These are phyloP conservation scores for Russula lepida DNA, from an alignment of 768 basidiomycete species.

Conservation along the genomic window DNA sequence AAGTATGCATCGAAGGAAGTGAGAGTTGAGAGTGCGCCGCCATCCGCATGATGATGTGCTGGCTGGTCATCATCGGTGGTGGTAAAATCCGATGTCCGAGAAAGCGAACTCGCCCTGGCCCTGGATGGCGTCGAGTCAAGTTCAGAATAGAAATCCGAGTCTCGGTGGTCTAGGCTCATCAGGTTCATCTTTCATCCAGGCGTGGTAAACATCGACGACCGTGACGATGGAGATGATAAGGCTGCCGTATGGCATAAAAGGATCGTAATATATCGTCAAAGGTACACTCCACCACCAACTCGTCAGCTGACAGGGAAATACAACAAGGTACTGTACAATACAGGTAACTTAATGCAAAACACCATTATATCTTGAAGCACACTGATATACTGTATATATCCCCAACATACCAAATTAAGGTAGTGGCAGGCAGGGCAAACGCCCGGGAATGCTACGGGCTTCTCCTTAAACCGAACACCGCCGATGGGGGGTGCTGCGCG, in stretches of 20 bases:
- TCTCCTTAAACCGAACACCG: background rate
- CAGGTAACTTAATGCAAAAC: background rate
- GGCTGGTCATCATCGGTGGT: slow-evolving; percentile 22
- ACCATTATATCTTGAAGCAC: background rate
- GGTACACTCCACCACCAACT: background rate
- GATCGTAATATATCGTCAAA: background rate
- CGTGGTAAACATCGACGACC: too few species aligned
- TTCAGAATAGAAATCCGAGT: slow-evolving; percentile 10
- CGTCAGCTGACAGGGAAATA: background rate
- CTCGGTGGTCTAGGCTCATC: slow-evolving; percentile 1
- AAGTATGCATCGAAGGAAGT: slow-evolving; percentile 87
- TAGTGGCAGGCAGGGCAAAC: background rate
- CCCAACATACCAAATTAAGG: background rate
- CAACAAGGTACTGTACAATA: background rate
- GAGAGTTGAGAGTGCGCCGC: slow-evolving; percentile 57
- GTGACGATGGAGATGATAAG: background rate
- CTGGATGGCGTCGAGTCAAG: slow-evolving; percentile 13
- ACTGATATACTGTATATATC: background rate
- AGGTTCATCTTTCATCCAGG: background rate
- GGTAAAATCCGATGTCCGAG: slow-evolving; percentile 22
- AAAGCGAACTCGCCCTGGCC: slow-evolving; percentile 10
- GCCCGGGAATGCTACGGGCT: background rate
- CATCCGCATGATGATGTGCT: slow-evolving; percentile 18
- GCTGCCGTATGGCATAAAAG: background rate
- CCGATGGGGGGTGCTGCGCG: background rate